phyloP scores from a whole-genome alignment of 352 stramenopile genomes.

The Blastocystis sp. region DNA sequence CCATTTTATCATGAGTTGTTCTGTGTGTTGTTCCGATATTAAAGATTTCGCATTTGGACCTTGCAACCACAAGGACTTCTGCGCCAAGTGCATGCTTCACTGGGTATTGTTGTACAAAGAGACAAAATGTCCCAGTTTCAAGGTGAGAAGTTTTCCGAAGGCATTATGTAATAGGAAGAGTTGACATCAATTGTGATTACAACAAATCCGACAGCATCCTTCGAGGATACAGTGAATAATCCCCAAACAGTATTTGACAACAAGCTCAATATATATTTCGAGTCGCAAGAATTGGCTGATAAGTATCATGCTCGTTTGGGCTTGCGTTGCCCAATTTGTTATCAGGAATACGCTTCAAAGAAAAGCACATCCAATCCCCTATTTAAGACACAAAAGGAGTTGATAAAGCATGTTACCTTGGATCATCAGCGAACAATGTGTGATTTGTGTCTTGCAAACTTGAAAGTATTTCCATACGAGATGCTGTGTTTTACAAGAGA shows the following conservation, averaged over 20 bases:
- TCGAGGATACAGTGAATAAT: background rate
- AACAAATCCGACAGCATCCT: background rate
- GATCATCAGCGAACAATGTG: background rate
- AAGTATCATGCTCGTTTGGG: conserved; percentile 13
- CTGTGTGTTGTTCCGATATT: conserved; percentile 23
- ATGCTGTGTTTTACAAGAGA: conserved; percentile 26
- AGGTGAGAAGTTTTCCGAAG: background rate
- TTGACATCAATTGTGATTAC: conserved; percentile 28
- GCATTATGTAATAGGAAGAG: background rate
- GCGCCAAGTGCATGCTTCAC: conserved; percentile 37
- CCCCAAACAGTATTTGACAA: background rate
- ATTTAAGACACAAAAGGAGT: conserved; percentile 42
- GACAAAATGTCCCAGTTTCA: conserved; percentile 27
- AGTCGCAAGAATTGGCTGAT: background rate
- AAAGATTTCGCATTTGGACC: conserved; percentile 46
- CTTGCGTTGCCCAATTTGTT: conserved; percentile 44
- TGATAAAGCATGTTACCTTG: conserved; percentile 7
- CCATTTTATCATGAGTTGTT: conserved; percentile 10
- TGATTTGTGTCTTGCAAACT: conserved; percentile 3
- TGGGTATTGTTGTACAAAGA: conserved; percentile 45
- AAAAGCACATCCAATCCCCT: background rate
- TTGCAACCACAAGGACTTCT: conserved; percentile 58
- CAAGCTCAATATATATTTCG: conserved; percentile 36
- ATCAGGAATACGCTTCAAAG: background rate
- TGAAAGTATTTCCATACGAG: conserved; percentile 58